These are phyloP conservation scores for Globisporangium splendens DNA, from an alignment of 352 stramenopile species.

Conservation along the genomic window DNA sequence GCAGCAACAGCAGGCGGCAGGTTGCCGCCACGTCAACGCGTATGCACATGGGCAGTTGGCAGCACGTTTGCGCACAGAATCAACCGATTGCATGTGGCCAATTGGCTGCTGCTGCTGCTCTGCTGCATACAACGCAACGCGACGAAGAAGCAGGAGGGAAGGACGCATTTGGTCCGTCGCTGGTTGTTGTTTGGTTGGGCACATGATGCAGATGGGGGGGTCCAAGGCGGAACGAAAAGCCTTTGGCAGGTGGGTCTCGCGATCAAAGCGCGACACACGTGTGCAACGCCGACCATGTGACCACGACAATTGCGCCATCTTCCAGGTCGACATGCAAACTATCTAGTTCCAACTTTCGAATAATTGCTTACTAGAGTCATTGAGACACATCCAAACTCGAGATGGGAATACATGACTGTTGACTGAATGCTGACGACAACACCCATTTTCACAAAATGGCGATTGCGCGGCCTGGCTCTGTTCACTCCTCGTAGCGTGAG, in stretches of 20 bases:
- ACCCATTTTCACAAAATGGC: not conserved
- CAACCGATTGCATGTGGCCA: too few relatives aligned
- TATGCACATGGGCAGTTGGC: too few relatives aligned
- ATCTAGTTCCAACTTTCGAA: not conserved
- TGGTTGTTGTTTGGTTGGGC: not conserved
- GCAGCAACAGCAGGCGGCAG: too few relatives aligned
- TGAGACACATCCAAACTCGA: too few relatives aligned
- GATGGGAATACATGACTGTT: not conserved
- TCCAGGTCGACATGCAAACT: not conserved
- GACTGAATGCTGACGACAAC: not conserved
- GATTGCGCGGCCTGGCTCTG: not conserved
- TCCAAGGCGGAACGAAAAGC: not conserved
- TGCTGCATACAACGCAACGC: slow-evolving; percentile 5
- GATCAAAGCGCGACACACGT: not conserved
- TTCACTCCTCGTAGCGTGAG: not conserved
- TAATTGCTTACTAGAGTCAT: not conserved
- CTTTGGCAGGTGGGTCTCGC: not conserved
- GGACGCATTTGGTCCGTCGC: slow-evolving; percentile 11
- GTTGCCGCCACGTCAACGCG: too few relatives aligned
- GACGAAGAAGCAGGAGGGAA: slow-evolving; percentile 21
- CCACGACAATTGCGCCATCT: not conserved
- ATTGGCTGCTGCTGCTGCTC: not conserved
- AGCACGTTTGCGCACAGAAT: too few relatives aligned
- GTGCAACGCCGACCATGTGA: not conserved
- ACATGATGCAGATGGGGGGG: not conserved